These are phyloP conservation scores for Fusarium concolor DNA, from an alignment of 2,329 filamentous ascomycete genomes.

Conservation along the genomic window DNA sequence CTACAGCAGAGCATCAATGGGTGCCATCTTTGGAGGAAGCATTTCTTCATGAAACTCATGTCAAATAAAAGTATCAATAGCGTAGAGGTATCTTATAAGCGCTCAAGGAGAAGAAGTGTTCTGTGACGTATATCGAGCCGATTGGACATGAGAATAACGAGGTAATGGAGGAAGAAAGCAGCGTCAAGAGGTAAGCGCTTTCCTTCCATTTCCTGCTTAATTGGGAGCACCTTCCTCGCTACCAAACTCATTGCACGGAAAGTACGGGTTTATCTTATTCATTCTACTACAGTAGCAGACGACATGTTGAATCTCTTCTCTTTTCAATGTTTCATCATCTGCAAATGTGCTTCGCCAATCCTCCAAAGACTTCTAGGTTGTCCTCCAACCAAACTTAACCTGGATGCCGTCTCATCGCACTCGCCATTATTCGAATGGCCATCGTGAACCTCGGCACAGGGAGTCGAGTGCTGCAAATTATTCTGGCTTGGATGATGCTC, in stretches of 20 bases:
- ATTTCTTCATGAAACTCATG: not conserved
- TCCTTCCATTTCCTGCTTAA: too few relatives aligned
- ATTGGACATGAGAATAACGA: not conserved
- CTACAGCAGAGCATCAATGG: not conserved
- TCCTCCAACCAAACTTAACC: not conserved
- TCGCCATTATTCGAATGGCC: conserved; percentile 1
- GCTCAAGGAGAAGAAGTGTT: not conserved
- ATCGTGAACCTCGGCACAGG: not conserved
- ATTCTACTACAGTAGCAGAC: not conserved
- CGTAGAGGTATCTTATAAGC: not conserved
- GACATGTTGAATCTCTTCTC: too few relatives aligned
- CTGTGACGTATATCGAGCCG: too few relatives aligned
- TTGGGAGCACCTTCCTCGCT: not conserved
- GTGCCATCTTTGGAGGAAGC: not conserved
- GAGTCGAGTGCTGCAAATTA: not conserved
- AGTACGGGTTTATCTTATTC: not conserved
- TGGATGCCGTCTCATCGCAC: conserved; percentile 13
- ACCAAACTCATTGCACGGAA: not conserved
- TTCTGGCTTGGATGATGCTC: not conserved
- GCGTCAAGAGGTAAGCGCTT: too few relatives aligned
- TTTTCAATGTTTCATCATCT: not conserved
- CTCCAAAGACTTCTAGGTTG: not conserved
- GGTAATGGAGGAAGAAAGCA: not conserved
- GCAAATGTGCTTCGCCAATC: not conserved
- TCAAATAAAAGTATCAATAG: not conserved